Percentiles rank a stretch among this genome's conserved stretches.
phyloP scores from a whole-genome alignment of 345 rosid genomes.

The Mangifera indica region DNA sequence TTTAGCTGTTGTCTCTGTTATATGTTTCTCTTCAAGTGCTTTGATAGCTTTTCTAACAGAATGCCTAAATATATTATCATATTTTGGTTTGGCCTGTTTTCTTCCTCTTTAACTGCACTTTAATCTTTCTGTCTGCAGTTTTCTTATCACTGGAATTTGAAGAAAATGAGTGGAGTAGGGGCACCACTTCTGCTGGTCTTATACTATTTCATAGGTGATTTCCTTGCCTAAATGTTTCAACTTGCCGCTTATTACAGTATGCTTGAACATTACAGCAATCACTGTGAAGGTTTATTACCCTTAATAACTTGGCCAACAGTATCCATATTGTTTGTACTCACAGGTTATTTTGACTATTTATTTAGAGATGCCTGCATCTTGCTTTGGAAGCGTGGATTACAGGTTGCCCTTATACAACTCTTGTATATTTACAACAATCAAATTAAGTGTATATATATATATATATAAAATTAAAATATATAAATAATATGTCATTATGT shows the following conservation, averaged over 20 bases:
- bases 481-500: too few relatives aligned
- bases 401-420: too few relatives aligned
- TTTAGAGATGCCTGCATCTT: too few relatives aligned
- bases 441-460: too few relatives aligned
- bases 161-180: constrained; percentile 22
- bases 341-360: too few relatives aligned
- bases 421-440: too few relatives aligned
- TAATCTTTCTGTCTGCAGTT: constrained; percentile 28
- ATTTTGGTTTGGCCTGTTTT: too few relatives aligned
- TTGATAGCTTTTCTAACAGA: constrained; percentile 32
- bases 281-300: too few relatives aligned
- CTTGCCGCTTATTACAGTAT: neutral
- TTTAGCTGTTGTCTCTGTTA: constrained; percentile 32
- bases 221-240: neutral
- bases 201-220: constrained; percentile 39
- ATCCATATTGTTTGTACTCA: neutral
- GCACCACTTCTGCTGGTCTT: constrained; percentile 26
- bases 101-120: neutral
- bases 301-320: too few relatives aligned
- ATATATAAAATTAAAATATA: too few relatives aligned
- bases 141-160: constrained; percentile 30
- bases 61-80: constrained; percentile 10
- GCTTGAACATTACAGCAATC: neutral
- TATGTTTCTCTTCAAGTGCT: constrained; percentile 40
- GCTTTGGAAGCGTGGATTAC: too few relatives aligned